These are phyloP conservation scores for Penicillium canescens DNA, from an alignment of 495 filamentous ascomycete species.

Conservation along the genomic window DNA sequence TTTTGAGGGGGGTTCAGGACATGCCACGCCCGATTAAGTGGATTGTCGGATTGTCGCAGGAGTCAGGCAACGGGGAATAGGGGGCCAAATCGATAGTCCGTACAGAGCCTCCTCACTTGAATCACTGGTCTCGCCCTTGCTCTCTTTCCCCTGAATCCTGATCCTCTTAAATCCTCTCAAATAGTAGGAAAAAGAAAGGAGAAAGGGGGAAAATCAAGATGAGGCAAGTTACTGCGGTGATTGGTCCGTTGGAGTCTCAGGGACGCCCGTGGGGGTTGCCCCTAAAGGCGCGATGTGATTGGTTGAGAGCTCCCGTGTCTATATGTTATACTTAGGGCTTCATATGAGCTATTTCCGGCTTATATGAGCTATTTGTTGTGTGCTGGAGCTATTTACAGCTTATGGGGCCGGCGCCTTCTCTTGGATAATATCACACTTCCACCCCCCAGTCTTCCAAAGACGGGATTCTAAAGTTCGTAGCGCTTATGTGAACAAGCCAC, in stretches of 20 bases:
- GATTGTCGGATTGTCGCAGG: not conserved
- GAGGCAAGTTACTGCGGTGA: slow-evolving; percentile 10
- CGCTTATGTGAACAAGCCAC: not conserved
- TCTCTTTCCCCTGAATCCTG: too few relatives aligned
- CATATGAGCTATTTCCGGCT: not conserved
- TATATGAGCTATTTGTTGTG: too few relatives aligned
- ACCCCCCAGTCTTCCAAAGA: not conserved
- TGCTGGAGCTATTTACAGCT: too few relatives aligned
- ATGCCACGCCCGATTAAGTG: slow-evolving; percentile 3
- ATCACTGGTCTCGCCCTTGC: too few relatives aligned
- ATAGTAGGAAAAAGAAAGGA: not conserved
- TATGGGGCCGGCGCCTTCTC: too few relatives aligned
- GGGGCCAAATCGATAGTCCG: not conserved
- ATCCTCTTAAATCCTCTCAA: too few relatives aligned
- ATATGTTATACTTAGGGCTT: not conserved
- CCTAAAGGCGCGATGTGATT: slow-evolving; percentile 1
- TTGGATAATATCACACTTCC: not conserved
- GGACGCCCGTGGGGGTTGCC: not conserved
- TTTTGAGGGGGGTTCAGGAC: not conserved
- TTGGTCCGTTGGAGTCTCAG: slow-evolving; percentile 4
- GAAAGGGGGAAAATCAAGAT: slow-evolving; percentile 7
- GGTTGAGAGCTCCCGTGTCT: not conserved
- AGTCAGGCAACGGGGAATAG: slow-evolving; percentile 3
- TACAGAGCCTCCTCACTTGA: too few relatives aligned
- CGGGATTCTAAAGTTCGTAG: not conserved